Evolutionary conservation across 495 filamentous ascomycete species (phyloP), one percentile per base, ranked within the genome.

Genomic region (Tuber calosporum): DNA sequence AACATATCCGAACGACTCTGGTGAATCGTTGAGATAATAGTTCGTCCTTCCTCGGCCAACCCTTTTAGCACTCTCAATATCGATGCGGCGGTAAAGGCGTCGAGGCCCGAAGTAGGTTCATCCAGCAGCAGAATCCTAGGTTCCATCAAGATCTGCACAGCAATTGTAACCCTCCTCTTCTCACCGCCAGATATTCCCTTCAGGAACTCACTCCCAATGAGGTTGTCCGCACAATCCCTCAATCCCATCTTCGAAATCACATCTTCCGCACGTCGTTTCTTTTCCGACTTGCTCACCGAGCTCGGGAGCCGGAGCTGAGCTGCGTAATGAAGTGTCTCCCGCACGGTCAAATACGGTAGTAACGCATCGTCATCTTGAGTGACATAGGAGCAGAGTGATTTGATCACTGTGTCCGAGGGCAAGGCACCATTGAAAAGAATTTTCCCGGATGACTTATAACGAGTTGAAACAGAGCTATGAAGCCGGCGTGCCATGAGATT

Each of bases 161-260:
- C 91, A 77, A 93, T 93, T 8, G 89, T 88, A 15, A 92, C 89
- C 73, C 91, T 84, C 36, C 91, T 84, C 81, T 92, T 92, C 82
- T 93, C 90, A 36, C 91, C 91, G 17, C 91, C 91, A 67, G 89
- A 91, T 70, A 93, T 92, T 0, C 91, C 91, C 79, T 92, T 93
- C 72, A 89, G 83, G 34, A 90, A 82, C 8, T 91, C 88, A 77
- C 86, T 88, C 30, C 91, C 91, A 53, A 93, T 88, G 0, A 91
- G 77, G 69, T 90, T 91, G 77, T 92, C 89, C 1, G 91, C 91
- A 74, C 91, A 92, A 75, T 92, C 91, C 75, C 90, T 91, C 7
- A 93, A 82, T 7, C 91, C 91, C 86, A 93, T 87, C 78, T 92
- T 92, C 26, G 88, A 80, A 9, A 93, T 83, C 1, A 92, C 86